Percentiles rank a stretch among this genome's conserved stretches.
Evolutionary conservation across 2,329 filamentous ascomycete species (phyloP).

Genomic region (Paecilomyces dactylethromorphus): DNA sequence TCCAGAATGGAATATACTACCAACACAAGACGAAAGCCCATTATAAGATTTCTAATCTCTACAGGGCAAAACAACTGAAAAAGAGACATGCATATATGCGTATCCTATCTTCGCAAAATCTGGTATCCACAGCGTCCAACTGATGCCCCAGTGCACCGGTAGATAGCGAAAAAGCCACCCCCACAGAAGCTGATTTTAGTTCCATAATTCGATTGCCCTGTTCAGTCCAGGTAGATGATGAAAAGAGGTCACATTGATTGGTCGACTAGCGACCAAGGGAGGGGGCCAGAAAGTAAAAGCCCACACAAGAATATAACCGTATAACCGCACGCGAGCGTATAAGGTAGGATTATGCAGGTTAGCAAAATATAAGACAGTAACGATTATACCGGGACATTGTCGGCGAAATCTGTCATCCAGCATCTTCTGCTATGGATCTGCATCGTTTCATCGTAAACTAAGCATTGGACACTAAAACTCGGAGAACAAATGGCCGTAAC

Average conservation of each 20-base stretch:
- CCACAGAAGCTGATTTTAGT: neutral
- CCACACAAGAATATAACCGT: neutral
- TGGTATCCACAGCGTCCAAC: neutral
- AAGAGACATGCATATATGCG: neutral
- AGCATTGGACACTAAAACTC: constrained; percentile 48
- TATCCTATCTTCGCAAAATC: neutral
- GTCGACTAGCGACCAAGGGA: neutral
- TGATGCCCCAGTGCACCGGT: neutral
- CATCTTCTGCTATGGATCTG: neutral
- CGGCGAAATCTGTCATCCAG: neutral
- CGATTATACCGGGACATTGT: neutral
- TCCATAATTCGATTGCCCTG: neutral
- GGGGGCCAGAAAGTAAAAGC: neutral
- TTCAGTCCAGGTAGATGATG: neutral
- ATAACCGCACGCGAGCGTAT: neutral
- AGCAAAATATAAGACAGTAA: neutral
- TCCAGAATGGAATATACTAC: neutral
- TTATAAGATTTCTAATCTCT: neutral
- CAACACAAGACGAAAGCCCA: neutral
- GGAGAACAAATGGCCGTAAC: constrained; percentile 66
- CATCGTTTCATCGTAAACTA: neutral
- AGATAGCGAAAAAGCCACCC: neutral
- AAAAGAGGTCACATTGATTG: neutral
- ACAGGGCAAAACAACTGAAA: neutral
- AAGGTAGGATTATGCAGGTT: neutral